Conservation (phyloP, 2,329 filamentous ascomycete species). For the Keithomyces neogunnii region DNA sequence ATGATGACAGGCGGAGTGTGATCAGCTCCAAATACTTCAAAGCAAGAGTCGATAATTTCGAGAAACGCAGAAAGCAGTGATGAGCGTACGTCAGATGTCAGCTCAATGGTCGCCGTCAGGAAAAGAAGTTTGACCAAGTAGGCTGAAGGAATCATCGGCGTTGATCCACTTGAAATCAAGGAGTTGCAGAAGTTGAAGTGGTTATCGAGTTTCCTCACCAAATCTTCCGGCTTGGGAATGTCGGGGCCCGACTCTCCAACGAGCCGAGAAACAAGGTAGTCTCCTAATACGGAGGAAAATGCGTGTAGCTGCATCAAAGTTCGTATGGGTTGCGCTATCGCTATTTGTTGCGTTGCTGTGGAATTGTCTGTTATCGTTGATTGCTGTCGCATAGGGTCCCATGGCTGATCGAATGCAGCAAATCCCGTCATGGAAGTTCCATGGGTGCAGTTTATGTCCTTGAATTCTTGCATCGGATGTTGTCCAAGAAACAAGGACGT, state of each 20-base stretch:
- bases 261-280: neutral
- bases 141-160: constrained; percentile 25
- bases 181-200: constrained; percentile 31
- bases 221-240: constrained; percentile 16
- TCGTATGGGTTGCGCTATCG: constrained; percentile 3
- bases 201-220: constrained; percentile 24
- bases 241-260: neutral
- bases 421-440: neutral
- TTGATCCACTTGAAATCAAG: constrained; percentile 25
- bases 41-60: constrained; percentile 25
- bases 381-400: neutral
- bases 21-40: constrained; percentile 22
- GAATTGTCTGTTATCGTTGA: neutral
- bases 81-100: constrained; percentile 22
- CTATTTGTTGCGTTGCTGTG: neutral
- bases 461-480: neutral
- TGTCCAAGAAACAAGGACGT: constrained; percentile 2
- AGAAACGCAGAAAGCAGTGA: constrained; percentile 28
- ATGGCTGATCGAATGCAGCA: constrained; percentile 3
- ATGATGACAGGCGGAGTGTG: constrained; percentile 26
- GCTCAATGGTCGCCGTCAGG: constrained; percentile 25
- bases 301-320: constrained; percentile 5
- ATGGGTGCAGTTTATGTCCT: neutral
- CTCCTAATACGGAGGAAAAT: neutral
- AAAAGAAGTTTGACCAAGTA: constrained; percentile 29